Evolutionary conservation across 2,329 filamentous ascomycete species (phyloP).

Genomic region (Alternaria sp.): DNA sequence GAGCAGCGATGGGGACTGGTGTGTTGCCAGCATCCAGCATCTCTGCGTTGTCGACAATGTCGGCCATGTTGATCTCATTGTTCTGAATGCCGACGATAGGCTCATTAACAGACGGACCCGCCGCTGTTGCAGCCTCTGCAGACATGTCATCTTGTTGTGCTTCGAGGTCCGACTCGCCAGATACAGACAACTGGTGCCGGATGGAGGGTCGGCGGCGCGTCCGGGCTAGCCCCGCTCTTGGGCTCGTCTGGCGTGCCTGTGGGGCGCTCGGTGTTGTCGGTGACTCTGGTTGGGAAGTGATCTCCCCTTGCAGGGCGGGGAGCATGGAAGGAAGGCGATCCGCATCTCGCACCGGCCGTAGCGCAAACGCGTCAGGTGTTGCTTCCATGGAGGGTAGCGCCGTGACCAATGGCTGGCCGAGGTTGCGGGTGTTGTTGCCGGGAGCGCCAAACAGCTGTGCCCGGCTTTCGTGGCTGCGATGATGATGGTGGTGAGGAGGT

Average conservation of each 20-base stretch:
- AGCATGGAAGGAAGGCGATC: constrained; percentile 85
- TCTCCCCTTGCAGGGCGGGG: constrained; percentile 68
- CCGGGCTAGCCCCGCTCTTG: constrained; percentile 55
- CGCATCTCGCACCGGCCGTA: constrained; percentile 85
- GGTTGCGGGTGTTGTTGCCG: constrained; percentile 49
- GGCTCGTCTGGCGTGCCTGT: constrained; percentile 44
- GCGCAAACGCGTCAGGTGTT: constrained; percentile 69
- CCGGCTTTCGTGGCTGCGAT: constrained; percentile 57
- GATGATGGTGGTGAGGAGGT: constrained; percentile 58
- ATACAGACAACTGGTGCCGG: constrained; percentile 83
- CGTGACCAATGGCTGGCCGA: constrained; percentile 71
- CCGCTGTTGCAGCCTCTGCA: constrained; percentile 77
- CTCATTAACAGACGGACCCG: constrained; percentile 71
- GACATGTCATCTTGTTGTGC: constrained; percentile 81
- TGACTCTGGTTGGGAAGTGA: constrained; percentile 86
- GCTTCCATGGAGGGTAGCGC: constrained; percentile 72
- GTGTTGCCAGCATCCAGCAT: constrained; percentile 75
- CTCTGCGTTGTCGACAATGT: constrained; percentile 82
- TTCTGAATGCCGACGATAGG: constrained; percentile 81
- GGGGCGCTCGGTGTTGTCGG: constrained; percentile 53
- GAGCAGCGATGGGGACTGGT: constrained; percentile 75
- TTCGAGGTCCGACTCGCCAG: constrained; percentile 82
- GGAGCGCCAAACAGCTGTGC: constrained; percentile 39
- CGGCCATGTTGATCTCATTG: constrained; percentile 81
- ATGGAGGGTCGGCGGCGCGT: constrained; percentile 80